Evolutionary conservation across 2,329 filamentous ascomycete genomes (phyloP).

Genomic region (Botrytis medusae): DNA sequence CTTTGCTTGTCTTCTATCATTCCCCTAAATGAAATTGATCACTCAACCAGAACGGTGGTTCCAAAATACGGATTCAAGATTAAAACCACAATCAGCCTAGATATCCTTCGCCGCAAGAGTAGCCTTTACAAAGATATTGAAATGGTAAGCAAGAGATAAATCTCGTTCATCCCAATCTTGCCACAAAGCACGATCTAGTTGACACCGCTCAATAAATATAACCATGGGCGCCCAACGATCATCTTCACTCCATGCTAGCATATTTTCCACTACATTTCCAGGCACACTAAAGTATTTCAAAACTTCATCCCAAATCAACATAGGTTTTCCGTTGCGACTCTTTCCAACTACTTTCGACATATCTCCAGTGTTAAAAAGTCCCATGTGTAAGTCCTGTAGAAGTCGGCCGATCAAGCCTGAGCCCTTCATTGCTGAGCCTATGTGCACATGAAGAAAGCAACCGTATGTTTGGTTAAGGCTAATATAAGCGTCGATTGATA

Average conservation of each 20-base stretch:
- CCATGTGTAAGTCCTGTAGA: neutral
- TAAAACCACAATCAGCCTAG: too few relatives aligned
- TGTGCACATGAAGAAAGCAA: neutral
- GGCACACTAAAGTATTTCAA: neutral
- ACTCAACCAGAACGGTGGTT: neutral
- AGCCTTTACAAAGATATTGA: conserved; percentile 2
- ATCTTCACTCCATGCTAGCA: neutral
- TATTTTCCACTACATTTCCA: neutral
- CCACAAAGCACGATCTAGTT: neutral
- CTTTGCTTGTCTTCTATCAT: neutral
- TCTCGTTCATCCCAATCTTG: neutral
- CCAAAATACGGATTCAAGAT: neutral
- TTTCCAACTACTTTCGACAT: neutral
- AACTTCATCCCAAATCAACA: conserved; percentile 7
- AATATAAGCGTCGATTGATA: neutral
- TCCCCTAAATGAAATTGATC: neutral
- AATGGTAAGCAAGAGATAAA: neutral
- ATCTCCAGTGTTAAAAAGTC: neutral
- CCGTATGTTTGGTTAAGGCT: neutral
- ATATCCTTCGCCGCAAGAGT: neutral
- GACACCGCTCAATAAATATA: conserved; percentile 8
- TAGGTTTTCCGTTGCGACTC: neutral
- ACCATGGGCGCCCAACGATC: neutral
- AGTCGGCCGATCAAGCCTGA: neutral
- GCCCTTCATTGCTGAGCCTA: neutral